These are phyloP conservation scores for Turritis glabra DNA, from an alignment of 345 rosid species.

Conservation along the genomic window DNA sequence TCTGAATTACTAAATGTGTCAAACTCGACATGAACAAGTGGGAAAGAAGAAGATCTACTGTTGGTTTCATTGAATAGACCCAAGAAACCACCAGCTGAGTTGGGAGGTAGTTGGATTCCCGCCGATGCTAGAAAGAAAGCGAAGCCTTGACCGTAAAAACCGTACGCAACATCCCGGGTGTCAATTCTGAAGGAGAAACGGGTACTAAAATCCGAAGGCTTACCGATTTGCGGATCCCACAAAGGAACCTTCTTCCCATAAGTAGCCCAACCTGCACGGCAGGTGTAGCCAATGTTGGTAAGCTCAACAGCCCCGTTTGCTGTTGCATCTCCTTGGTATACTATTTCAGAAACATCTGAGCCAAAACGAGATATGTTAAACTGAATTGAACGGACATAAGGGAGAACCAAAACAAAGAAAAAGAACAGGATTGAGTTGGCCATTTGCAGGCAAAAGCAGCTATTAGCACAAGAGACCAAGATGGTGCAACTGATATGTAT, in stretches of 20 bases:
- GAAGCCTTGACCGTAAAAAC: conserved; percentile 29
- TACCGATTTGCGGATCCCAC: conserved; percentile 2
- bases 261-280: conserved; percentile 37
- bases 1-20: conserved; percentile 28
- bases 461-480: conserved; percentile 21
- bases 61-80: conserved; percentile 42
- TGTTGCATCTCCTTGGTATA: conserved; percentile 35
- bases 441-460: conserved; percentile 1
- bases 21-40: conserved; percentile 44
- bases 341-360: conserved; percentile 1
- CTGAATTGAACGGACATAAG: conserved; percentile 13
- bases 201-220: conserved; percentile 33
- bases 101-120: conserved; percentile 37
- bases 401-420: conserved; percentile 18
- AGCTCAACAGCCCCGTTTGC: conserved; percentile 34
- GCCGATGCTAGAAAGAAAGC: conserved; percentile 41
- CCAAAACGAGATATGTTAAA: conserved; percentile 29
- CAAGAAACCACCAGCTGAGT: conserved; percentile 47
- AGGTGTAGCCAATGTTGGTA: conserved; percentile 13
- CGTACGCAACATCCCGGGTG: background rate
- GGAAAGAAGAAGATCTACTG: conserved; percentile 13
- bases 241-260: conserved; percentile 27
- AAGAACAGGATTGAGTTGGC: conserved; percentile 16
- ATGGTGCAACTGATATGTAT: background rate
- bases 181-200: conserved; percentile 40